Evolutionary conservation across 2,329 filamentous ascomycete genomes (phyloP), one percentile per base, ranked within the genome.

Genomic region (Cryphonectria nitschkei): DNA sequence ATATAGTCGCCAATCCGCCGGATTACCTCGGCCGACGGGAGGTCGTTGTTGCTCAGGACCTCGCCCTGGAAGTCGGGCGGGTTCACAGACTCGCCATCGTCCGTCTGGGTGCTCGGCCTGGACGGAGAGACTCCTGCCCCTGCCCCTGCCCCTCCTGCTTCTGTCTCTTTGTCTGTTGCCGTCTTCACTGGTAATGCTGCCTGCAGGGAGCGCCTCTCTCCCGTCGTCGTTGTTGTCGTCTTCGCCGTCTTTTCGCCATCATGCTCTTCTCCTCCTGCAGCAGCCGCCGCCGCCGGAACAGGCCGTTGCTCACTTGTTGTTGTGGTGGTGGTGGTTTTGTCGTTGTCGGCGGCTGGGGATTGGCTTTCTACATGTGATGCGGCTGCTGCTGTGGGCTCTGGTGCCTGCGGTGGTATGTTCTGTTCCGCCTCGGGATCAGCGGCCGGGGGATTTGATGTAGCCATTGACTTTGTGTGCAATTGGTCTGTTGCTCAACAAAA

Each of bases 31-130:
- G 77, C 75, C 0, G 85, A 81, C 0, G 89, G 89, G 2, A 90
- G 76, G 52, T 86, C 82, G 76, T 91, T 84, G 76, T 84, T 86
- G 14, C 85, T 89, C 65, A 83, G 79, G 22, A 90, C 81, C 67
- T 87, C 82, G 73, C 88, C 88, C 13, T 84, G 81, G 76, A 90
- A 90, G 74, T 90, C 87, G 39, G 74, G 68, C 39, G 78, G 76
- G 71, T 77, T 77, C 69, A 76, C 72, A 41, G 65, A 70, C 54
- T 75, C 74, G 64, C 73, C 70, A 19, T 71, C 6, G 9, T 72
- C 71, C 8, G 66, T 63, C 50, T 70, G 68, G 34, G 34, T 22
- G 68, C 62, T 73, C 68, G 34, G 70, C 70, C 46, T 64, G 34
- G 65, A 65, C 32, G 68, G 60, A 5, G 37, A 64, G n/a, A 13